A percentile compares a stretch with the other conserved stretches of the same genome.
phyloP scores from a whole-genome alignment of 805 yeast species.

The Metschnikowia dekortorum region DNA sequence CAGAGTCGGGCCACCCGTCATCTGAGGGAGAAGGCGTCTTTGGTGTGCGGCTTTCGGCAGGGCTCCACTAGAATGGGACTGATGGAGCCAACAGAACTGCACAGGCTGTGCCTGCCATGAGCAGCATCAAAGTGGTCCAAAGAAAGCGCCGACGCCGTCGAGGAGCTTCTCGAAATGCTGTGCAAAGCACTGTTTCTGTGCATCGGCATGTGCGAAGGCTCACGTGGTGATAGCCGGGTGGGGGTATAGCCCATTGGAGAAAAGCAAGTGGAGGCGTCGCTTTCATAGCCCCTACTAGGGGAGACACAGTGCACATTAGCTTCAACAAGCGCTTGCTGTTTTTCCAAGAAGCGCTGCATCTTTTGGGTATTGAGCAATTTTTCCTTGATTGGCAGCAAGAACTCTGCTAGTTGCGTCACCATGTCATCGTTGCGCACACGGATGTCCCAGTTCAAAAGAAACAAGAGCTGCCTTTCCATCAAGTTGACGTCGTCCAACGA shows the following conservation, averaged over 20 bases:
- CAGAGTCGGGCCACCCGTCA: not conserved
- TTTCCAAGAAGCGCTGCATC: constrained; percentile 29
- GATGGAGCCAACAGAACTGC: constrained; percentile 15
- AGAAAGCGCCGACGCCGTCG: constrained; percentile 14
- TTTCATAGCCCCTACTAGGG: not conserved
- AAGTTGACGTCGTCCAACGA: constrained; percentile 63
- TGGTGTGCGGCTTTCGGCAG: not conserved
- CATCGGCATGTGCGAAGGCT: not conserved
- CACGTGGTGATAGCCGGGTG: constrained; percentile 4
- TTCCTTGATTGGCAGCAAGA: constrained; percentile 50
- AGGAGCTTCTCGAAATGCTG: constrained; percentile 15
- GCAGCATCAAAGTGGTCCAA: constrained; percentile 11
- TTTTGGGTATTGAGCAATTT: constrained; percentile 31
- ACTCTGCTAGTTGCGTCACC: constrained; percentile 35
- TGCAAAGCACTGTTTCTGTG: constrained; percentile 2
- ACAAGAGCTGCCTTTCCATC: constrained; percentile 75
- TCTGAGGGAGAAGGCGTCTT: not conserved
- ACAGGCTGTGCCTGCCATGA: constrained; percentile 22
- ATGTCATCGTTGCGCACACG: constrained; percentile 44
- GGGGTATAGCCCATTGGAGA: not conserved
- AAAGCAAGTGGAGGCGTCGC: not conserved
- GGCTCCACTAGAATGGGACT: constrained; percentile 9
- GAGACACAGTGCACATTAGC: not conserved
- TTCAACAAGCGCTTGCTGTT: constrained; percentile 21
- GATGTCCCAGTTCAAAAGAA: constrained; percentile 68